Evolutionary conservation across 768 basidiomycete species (phyloP).

Genomic region (Pleurotus tuoliensis): DNA sequence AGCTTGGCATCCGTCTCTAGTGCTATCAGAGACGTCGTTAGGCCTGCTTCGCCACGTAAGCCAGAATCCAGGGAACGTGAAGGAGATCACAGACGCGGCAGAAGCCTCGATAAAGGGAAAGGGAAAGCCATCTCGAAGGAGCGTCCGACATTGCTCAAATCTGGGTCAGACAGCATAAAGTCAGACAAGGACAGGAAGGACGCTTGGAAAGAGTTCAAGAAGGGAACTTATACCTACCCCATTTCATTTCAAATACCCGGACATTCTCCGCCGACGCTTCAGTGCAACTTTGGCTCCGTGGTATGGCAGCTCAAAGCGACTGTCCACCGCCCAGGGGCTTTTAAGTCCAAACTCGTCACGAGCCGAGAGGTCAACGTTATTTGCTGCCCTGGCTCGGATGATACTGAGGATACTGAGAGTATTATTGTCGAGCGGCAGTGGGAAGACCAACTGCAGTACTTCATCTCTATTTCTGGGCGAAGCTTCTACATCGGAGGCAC

Average conservation of each 20-base stretch:
- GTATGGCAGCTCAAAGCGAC: conserved; percentile 76
- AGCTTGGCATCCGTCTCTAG: conserved; percentile 50
- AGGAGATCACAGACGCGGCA: conserved; percentile 14
- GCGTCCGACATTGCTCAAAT: conserved; percentile 25
- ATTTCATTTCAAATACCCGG: conserved; percentile 87
- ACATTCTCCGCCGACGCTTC: conserved; percentile 72
- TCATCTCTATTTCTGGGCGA: conserved; percentile 68
- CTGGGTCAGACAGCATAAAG: conserved; percentile 35
- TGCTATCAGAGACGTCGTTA: conserved; percentile 43
- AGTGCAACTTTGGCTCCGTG: conserved; percentile 72
- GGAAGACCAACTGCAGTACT: conserved; percentile 85
- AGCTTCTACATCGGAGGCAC: conserved; percentile 81
- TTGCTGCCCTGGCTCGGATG: conserved; percentile 73
- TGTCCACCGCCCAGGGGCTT: conserved; percentile 80
- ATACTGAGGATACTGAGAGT: conserved; percentile 77
- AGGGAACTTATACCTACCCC: conserved; percentile 94
- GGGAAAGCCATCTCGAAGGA: conserved; percentile 22
- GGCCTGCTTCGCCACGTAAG: conserved; percentile 39
- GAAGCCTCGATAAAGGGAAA: conserved; percentile 15
- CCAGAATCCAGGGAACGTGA: conserved; percentile 6
- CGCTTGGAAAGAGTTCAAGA: conserved; percentile 85
- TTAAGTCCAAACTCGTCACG: conserved; percentile 68
- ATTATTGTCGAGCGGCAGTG: conserved; percentile 86
- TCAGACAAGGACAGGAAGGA: conserved; percentile 39
- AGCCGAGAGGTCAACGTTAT: conserved; percentile 72